phyloP scores from a whole-genome alignment of 1,284 basidiomycete species.

The Mycosarcoma maydis region DNA sequence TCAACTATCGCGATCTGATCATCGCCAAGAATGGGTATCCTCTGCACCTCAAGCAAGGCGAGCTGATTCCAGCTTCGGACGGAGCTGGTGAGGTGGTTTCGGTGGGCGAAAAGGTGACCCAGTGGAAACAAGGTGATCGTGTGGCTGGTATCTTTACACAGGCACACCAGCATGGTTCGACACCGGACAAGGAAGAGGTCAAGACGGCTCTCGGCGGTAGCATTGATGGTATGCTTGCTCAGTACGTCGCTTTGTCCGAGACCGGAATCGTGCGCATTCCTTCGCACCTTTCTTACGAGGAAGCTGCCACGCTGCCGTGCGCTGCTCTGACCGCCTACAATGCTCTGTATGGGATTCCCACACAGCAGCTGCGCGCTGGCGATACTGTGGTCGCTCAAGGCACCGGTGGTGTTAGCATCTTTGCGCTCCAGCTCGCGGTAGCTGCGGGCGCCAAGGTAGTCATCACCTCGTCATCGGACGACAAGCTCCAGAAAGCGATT shows the following conservation, averaged over 20 bases:
- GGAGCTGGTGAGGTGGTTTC: conserved; percentile 74
- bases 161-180: conserved; percentile 65
- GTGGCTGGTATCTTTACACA: conserved; percentile 68
- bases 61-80: conserved; percentile 73
- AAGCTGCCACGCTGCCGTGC: conserved; percentile 71
- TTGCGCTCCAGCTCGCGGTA: conserved; percentile 72
- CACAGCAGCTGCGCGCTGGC: conserved; percentile 69
- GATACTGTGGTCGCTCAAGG: conserved; percentile 72
- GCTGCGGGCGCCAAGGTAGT: conserved; percentile 74
- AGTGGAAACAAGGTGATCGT: conserved; percentile 72
- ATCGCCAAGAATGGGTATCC: conserved; percentile 47
- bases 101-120: conserved; percentile 71
- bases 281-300: conserved; percentile 71
- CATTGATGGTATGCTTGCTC: conserved; percentile 72
- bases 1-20: conserved; percentile 67
- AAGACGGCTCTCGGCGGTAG: conserved; percentile 70
- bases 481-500: conserved; percentile 69
- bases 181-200: conserved; percentile 58
- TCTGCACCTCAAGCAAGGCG: conserved; percentile 38
- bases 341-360: conserved; percentile 69
- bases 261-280: conserved; percentile 61
- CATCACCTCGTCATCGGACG: conserved; percentile 74
- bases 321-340: conserved; percentile 72
- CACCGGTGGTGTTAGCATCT: conserved; percentile 74
- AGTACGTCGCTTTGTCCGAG: conserved; percentile 69